Conservation (phyloP, 352 stramenopile species). For the Blastocystis sp. region DNA sequence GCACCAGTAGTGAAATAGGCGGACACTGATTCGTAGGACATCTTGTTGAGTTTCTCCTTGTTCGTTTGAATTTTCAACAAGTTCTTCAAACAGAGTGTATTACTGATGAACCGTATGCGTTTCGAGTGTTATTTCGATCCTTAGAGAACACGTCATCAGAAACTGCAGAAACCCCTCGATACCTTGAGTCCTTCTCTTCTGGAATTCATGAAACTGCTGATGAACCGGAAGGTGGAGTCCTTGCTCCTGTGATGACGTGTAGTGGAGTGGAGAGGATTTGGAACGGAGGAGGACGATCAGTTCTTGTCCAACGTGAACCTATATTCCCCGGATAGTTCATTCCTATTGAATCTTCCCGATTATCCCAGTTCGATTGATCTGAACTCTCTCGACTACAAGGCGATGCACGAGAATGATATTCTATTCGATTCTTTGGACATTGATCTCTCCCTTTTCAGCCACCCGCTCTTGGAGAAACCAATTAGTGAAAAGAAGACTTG, state of each 20-base stretch:
- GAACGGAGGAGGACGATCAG: slow-evolving; percentile 23
- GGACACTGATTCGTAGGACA: too few relatives aligned
- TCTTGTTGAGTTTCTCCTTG: too few relatives aligned
- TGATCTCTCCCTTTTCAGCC: background rate
- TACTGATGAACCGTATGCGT: too few relatives aligned
- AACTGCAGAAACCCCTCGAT: background rate
- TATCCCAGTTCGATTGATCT: background rate
- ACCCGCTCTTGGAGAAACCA: too few relatives aligned
- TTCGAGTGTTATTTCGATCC: too few relatives aligned
- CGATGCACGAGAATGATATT: background rate
- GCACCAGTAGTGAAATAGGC: too few relatives aligned
- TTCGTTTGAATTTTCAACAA: too few relatives aligned
- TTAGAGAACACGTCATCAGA: too few relatives aligned
- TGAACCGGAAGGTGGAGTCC: background rate
- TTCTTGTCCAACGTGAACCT: background rate
- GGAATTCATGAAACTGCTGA: background rate
- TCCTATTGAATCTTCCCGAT: background rate
- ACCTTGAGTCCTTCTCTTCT: background rate
- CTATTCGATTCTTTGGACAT: slow-evolving; percentile 24
- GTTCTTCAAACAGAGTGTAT: too few relatives aligned
- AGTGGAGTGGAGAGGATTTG: slow-evolving; percentile 49
- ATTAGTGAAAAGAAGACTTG: background rate
- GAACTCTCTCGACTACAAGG: background rate
- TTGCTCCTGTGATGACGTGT: background rate
- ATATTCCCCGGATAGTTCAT: background rate